Evolutionary conservation across 768 basidiomycete species (phyloP).

Genomic region (Obba rivulosa): DNA sequence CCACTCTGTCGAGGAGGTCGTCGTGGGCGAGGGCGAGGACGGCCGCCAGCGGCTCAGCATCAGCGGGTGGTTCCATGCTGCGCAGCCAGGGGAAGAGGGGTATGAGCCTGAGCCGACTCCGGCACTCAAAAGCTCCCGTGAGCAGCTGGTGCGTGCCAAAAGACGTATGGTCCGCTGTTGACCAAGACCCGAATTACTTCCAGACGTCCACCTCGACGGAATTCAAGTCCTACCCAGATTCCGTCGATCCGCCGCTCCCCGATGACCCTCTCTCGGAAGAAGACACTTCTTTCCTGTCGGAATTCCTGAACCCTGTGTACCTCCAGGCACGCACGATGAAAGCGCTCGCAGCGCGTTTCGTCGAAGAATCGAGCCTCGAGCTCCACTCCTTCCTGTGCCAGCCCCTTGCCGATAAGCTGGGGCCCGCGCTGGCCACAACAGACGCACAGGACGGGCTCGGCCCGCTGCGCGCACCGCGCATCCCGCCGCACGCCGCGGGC

Average conservation of each 20-base stretch:
- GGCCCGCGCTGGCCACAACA: constrained; percentile 54
- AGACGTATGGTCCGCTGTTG: constrained; percentile 1
- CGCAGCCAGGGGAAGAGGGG: constrained; percentile 87
- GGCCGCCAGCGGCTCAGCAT: constrained; percentile 78
- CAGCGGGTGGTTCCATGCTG: constrained; percentile 96
- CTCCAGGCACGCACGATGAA: constrained; percentile 78
- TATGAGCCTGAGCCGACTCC: constrained; percentile 49
- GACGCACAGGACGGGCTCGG: constrained; percentile 63
- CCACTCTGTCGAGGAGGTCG: constrained; percentile 95
- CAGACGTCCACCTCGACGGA: constrained; percentile 59
- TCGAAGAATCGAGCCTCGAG: constrained; percentile 82
- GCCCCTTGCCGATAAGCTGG: constrained; percentile 62
- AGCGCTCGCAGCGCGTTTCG: constrained; percentile 74
- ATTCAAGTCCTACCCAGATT: constrained; percentile 43
- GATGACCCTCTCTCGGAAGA: constrained; percentile 49
- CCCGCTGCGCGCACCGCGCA: constrained; percentile 38
- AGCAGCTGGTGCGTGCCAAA: constrained; percentile 75
- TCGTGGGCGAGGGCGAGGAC: constrained; percentile 71
- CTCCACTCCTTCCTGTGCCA: constrained; percentile 80
- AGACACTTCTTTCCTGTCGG: constrained; percentile 67
- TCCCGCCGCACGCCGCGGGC: constrained; percentile 71
- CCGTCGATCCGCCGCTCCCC: constrained; percentile 43
- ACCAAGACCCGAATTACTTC: background rate
- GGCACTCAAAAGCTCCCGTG: constrained; percentile 73
- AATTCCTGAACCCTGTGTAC: constrained; percentile 88